Percentiles rank a stretch among this genome's conserved stretches.
Evolutionary conservation across 305 asterid genomes (phyloP).

Genomic region (Rubia peregrina): DNA sequence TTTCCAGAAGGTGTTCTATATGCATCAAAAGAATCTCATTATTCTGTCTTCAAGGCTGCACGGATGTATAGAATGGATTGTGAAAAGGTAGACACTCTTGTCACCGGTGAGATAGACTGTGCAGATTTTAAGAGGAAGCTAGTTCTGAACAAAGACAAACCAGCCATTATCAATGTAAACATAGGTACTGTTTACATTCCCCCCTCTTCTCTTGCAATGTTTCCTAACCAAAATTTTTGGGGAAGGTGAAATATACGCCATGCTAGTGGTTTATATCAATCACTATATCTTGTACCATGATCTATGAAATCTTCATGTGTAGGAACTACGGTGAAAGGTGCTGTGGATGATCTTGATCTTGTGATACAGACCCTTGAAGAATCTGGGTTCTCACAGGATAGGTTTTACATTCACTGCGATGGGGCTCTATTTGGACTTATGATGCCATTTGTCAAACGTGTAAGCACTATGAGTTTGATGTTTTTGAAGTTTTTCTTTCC

Average conservation of each 20-base stretch:
- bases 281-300: conserved; percentile 12
- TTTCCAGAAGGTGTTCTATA: conserved; percentile 83
- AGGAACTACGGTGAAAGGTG: conserved; percentile 97
- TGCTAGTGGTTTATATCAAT: conserved; percentile 4
- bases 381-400: conserved; percentile 62
- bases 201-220: not conserved
- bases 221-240: not conserved
- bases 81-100: conserved; percentile 52
- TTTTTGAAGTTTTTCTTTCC: not conserved
- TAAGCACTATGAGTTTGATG: conserved; percentile 22
- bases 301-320: conserved; percentile 22
- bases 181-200: conserved; percentile 39
- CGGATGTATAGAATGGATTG: conserved; percentile 96
- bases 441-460: conserved; percentile 95
- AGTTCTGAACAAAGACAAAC: conserved; percentile 61
- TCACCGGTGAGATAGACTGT: conserved; percentile 89
- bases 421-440: conserved; percentile 92
- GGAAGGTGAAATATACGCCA: not conserved
- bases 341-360: conserved; percentile 94
- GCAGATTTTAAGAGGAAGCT: conserved; percentile 60
- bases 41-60: conserved; percentile 93
- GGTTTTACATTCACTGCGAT: conserved; percentile 88
- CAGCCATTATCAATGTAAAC: conserved; percentile 85
- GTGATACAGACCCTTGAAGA: conserved; percentile 79
- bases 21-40: conserved; percentile 90